These are phyloP conservation scores for Microdochium trichocladiopsis DNA, from an alignment of 2,329 filamentous ascomycete genomes.

Conservation along the genomic window DNA sequence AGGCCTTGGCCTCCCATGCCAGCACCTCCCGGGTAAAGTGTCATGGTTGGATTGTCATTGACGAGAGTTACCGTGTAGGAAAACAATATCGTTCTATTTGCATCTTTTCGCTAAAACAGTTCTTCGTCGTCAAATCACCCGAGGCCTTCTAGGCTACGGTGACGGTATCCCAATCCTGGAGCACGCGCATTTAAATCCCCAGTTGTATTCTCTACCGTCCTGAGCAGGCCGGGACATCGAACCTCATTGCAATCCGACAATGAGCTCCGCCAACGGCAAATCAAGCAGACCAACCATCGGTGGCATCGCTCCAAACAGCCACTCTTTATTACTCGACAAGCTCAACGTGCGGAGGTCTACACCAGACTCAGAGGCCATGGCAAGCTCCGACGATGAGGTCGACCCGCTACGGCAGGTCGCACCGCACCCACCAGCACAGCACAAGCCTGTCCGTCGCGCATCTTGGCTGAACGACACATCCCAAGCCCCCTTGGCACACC, in stretches of 20 bases:
- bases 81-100: no score
- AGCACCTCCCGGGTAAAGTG: no score
- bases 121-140: no score
- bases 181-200: not conserved
- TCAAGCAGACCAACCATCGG: slow-evolving; percentile 44
- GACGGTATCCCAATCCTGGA: no score
- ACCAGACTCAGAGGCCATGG: slow-evolving; percentile 87
- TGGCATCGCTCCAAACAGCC: slow-evolving; percentile 45
- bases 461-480: slow-evolving; percentile 85
- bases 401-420: slow-evolving; percentile 56
- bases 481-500: slow-evolving; percentile 48
- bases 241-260: slow-evolving; percentile 15
- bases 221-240: not conserved
- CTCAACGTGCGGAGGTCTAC: slow-evolving; percentile 75
- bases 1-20: no score
- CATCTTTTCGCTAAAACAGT: no score
- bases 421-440: slow-evolving; percentile 38
- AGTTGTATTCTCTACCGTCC: not conserved
- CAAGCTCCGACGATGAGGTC: slow-evolving; percentile 88
- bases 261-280: slow-evolving; percentile 47
- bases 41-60: no score
- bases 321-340: slow-evolving; percentile 66
- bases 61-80: no score
- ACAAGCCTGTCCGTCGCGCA: slow-evolving; percentile 61
- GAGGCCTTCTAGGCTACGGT: no score